These are phyloP conservation scores for Simplicillium sp. DNA, from an alignment of 2,329 filamentous ascomycete genomes.

Conservation along the genomic window DNA sequence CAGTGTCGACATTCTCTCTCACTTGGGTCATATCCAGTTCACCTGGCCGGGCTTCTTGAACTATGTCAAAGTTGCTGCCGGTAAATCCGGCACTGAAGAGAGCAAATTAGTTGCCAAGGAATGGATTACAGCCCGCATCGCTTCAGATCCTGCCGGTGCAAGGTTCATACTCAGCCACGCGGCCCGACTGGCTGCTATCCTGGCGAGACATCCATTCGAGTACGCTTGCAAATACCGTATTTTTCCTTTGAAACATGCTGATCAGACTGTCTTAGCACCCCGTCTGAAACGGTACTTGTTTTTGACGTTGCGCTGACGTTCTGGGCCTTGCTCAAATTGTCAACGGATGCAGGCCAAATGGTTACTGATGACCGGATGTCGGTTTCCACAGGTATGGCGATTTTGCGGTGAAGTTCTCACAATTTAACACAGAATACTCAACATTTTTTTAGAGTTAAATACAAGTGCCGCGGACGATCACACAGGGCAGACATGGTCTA, in stretches of 20 bases:
- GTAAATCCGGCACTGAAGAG: slow-evolving; percentile 4
- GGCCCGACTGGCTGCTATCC: background rate
- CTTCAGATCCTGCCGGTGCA: slow-evolving; percentile 1
- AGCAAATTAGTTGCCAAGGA: slow-evolving; percentile 1
- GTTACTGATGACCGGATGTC: too few species aligned
- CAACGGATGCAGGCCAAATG: background rate
- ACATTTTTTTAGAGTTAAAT: background rate
- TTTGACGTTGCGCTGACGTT: slow-evolving; percentile 3
- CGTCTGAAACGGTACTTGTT: slow-evolving; percentile 1
- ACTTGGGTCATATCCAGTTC: slow-evolving; percentile 4
- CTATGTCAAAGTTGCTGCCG: slow-evolving; percentile 3
- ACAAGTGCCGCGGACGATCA: background rate
- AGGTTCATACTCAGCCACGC: slow-evolving; percentile 2
- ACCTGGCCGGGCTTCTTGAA: slow-evolving; percentile 5
- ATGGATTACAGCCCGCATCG: slow-evolving; percentile 1
- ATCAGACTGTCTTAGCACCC: background rate
- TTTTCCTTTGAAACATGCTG: background rate
- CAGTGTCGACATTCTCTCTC: slow-evolving; percentile 2
- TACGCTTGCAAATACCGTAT: background rate
- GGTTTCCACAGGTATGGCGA: background rate
- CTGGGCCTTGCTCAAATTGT: slow-evolving; percentile 3
- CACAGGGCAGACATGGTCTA: background rate
- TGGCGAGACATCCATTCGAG: slow-evolving; percentile 4
- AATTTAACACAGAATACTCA: background rate
- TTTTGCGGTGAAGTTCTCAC: background rate